A percentile compares a stretch with the other conserved stretches of the same genome.
These are phyloP conservation scores for Hyphodiscus sp. DNA, from an alignment of 2,329 filamentous ascomycete species.

Conservation along the genomic window DNA sequence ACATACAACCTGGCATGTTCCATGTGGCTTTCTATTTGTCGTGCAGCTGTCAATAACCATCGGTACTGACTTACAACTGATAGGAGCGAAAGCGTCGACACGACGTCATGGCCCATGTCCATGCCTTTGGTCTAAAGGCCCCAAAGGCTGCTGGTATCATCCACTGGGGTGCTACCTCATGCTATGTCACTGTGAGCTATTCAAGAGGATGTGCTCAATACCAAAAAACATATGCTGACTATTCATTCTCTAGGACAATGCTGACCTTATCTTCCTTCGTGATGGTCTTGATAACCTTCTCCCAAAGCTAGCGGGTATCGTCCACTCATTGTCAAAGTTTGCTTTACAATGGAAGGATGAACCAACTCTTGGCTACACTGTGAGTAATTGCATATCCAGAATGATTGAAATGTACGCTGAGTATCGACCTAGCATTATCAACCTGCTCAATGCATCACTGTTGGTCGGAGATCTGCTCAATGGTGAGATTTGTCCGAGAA, in stretches of 20 bases:
- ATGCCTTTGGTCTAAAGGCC: slow-evolving; percentile 56
- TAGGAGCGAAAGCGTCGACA: background rate
- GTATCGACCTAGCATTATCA: background rate
- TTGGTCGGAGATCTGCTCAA: slow-evolving; percentile 45
- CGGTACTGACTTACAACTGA: background rate
- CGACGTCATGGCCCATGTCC: slow-evolving; percentile 42
- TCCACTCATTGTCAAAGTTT: slow-evolving; percentile 67
- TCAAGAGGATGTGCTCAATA: background rate
- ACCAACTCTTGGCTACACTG: slow-evolving; percentile 68
- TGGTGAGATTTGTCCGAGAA: slow-evolving; percentile 40
- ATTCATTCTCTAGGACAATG: slow-evolving; percentile 47
- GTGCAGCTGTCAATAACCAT: slow-evolving; percentile 36
- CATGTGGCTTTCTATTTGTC: slow-evolving; percentile 55
- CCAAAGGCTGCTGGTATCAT: background rate
- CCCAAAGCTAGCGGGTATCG: slow-evolving; percentile 71
- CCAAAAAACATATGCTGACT: background rate
- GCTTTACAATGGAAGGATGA: slow-evolving; percentile 65
- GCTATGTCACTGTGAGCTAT: slow-evolving; percentile 11
- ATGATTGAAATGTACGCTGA: slow-evolving; percentile 49
- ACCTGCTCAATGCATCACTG: slow-evolving; percentile 29
- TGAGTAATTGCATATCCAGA: slow-evolving; percentile 37
- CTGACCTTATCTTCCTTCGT: slow-evolving; percentile 63
- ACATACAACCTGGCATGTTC: too few relatives aligned
- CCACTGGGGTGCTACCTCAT: slow-evolving; percentile 47
- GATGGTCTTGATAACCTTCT: slow-evolving; percentile 71